phyloP scores from a whole-genome alignment of 1,139 yeast genomes.

The Pichia sp. region DNA sequence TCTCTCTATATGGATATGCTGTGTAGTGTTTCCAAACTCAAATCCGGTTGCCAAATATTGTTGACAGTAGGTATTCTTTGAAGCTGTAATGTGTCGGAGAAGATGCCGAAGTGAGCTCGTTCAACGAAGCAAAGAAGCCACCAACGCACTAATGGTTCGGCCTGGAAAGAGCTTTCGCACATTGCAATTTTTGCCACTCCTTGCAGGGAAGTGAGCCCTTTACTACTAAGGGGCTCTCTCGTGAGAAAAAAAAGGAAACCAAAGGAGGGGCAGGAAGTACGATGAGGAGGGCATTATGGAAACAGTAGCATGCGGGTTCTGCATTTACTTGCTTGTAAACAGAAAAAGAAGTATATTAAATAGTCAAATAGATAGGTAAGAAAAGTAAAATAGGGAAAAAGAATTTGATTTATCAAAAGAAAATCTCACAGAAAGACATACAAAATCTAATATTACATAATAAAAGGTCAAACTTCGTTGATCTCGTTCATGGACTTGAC shows the following conservation, averaged over 20 bases:
- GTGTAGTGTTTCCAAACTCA: neutral
- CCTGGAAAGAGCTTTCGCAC: neutral
- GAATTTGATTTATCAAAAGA: neutral
- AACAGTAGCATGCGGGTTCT: no score
- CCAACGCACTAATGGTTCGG: neutral
- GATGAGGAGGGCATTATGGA: no score
- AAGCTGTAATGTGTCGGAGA: neutral
- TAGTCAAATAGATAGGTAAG: neutral
- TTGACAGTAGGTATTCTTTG: neutral
- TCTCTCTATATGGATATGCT: constrained; percentile 9
- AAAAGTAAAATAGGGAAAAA: neutral
- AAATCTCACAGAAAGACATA: neutral
- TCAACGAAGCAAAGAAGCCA: neutral
- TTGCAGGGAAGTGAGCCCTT: neutral
- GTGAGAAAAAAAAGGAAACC: no score
- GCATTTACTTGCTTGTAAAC: no score
- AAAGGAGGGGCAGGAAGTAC: no score
- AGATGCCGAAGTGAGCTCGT: neutral
- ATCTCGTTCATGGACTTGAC: constrained; percentile 24
- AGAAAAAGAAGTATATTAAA: neutral
- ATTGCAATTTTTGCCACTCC: neutral
- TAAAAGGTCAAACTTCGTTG: constrained; percentile 15
- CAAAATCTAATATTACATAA: neutral
- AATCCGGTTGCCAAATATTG: neutral
- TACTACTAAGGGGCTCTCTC: neutral